Percentiles rank a stretch among this genome's conserved stretches.
Conservation (phyloP, 75 land plant genomes). For the Cunninghamia lanceolata region DNA sequence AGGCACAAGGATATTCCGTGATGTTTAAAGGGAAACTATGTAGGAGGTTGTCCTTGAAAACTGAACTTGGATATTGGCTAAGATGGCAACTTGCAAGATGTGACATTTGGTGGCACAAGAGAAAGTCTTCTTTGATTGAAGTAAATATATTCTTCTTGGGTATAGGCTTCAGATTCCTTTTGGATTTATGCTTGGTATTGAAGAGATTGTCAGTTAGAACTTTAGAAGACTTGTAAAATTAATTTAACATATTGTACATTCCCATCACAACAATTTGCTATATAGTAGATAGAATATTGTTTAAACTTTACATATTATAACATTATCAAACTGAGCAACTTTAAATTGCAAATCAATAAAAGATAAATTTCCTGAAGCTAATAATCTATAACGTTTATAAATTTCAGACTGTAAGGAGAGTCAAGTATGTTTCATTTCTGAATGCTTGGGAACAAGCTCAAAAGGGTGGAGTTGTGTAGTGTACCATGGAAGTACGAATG, state of each 20-base stretch:
- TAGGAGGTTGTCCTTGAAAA: neutral
- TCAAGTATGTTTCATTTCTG: neutral
- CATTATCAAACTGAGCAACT: neutral
- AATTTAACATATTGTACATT: neutral
- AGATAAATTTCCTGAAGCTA: neutral
- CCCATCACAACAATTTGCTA: neutral
- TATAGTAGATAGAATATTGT: neutral
- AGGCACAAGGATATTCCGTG: neutral
- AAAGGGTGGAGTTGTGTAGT: neutral
- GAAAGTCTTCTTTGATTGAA: neutral
- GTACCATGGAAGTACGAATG: neutral
- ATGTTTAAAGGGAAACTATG: neutral
- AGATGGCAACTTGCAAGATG: neutral
- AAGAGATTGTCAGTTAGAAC: neutral
- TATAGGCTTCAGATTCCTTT: neutral
- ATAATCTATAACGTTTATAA: neutral
- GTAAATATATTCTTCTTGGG: neutral
- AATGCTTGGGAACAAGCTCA: neutral
- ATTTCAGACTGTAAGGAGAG: neutral
- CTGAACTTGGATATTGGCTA: neutral
- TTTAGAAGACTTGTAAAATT: neutral
- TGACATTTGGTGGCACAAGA: too few species aligned
- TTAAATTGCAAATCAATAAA: neutral
- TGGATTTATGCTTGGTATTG: neutral
- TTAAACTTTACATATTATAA: neutral